These are phyloP conservation scores for Starmerella bacillaris DNA, from an alignment of 805 yeast genomes.

Conservation along the genomic window DNA sequence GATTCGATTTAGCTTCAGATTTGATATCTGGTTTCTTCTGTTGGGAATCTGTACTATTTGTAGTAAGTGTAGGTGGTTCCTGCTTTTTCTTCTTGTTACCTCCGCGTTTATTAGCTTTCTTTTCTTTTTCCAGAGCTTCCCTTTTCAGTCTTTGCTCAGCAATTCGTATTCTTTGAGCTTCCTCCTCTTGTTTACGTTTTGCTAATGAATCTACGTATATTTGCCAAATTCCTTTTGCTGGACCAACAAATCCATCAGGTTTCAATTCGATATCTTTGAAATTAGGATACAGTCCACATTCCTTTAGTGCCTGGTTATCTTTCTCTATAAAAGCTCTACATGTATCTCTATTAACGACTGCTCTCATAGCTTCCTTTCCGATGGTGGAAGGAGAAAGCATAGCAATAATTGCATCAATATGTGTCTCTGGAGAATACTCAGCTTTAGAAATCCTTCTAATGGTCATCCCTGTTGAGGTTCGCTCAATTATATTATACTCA, in stretches of 20 bases:
- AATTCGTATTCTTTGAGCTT: neutral
- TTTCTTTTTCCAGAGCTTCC: neutral
- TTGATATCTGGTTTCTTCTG: too few species aligned
- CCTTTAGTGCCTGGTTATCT: too few species aligned
- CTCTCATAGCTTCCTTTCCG: neutral
- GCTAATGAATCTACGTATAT: neutral
- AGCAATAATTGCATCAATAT: neutral
- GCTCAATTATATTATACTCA: slow-evolving; percentile 3
- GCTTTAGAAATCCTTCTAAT: neutral
- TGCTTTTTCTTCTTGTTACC: too few species aligned
- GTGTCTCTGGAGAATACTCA: neutral
- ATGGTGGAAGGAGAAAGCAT: neutral
- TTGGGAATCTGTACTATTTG: too few species aligned
- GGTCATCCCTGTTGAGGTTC: neutral
- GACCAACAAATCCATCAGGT: neutral
- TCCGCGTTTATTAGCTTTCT: neutral
- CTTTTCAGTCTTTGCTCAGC: neutral
- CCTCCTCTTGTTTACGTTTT: neutral
- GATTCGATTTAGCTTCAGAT: too few species aligned
- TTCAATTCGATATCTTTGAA: neutral
- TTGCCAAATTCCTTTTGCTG: neutral
- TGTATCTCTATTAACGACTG: neutral
- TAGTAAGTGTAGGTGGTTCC: too few species aligned
- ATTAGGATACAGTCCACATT: too few species aligned
- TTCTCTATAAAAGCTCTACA: neutral